Conservation (phyloP, 2,329 filamentous ascomycete species). For the Seiridium unicorne region DNA sequence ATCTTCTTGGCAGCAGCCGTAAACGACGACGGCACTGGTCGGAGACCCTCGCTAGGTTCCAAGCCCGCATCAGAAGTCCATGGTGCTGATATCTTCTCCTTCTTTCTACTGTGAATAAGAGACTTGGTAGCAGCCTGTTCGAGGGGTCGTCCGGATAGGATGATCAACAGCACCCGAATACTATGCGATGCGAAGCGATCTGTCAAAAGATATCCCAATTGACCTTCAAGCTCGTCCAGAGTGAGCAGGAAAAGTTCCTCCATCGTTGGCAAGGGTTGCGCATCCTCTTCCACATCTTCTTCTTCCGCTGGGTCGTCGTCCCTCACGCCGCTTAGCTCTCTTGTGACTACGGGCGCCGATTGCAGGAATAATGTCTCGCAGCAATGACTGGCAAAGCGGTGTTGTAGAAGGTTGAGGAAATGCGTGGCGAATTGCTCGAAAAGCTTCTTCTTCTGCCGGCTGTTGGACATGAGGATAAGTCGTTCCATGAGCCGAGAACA, state of each 20-base stretch:
- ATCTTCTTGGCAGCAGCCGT: conserved; percentile 75
- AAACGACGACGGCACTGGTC: conserved; percentile 77
- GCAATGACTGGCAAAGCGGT: conserved; percentile 96
- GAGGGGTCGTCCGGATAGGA: conserved; percentile 80
- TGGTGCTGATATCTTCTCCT: conserved; percentile 74
- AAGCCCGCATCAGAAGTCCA: conserved; percentile 48
- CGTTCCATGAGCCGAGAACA: conserved; percentile 93
- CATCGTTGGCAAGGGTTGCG: conserved; percentile 62
- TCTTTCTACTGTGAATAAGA: conserved; percentile 87
- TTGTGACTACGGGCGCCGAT: conserved; percentile 74
- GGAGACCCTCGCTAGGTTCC: conserved; percentile 39
- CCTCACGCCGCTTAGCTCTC: conserved; percentile 61
- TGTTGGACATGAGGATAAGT: conserved; percentile 77
- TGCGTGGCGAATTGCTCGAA: conserved; percentile 85
- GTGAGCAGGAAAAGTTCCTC: conserved; percentile 82
- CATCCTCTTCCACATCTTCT: conserved; percentile 39
- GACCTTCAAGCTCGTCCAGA: conserved; percentile 83
- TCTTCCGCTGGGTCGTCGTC: conserved; percentile 36
- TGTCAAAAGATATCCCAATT: conserved; percentile 79
- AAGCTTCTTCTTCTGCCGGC: conserved; percentile 78
- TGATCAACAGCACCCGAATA: conserved; percentile 78
- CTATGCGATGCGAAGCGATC: conserved; percentile 90
- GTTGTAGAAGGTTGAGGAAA: conserved; percentile 86
- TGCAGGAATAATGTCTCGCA: conserved; percentile 90
- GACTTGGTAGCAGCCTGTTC: conserved; percentile 67